These are phyloP conservation scores for Aspergillus fischeri DNA, from an alignment of 2,329 filamentous ascomycete genomes.

Conservation along the genomic window DNA sequence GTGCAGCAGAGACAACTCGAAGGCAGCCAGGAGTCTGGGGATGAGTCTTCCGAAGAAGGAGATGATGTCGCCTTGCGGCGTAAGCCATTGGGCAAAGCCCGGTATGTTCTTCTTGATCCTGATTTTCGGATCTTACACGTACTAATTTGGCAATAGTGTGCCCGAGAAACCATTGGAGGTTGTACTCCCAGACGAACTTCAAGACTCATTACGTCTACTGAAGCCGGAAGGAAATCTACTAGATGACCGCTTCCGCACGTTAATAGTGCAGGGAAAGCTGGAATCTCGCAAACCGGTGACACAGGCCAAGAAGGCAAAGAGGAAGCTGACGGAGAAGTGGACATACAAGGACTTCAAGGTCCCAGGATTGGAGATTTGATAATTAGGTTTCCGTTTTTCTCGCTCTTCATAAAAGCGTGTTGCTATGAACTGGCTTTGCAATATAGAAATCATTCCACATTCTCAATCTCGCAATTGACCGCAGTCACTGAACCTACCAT, in stretches of 20 bases:
- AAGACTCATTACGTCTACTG: conserved; percentile 74
- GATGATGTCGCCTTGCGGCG: conserved; percentile 64
- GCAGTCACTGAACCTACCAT: background rate
- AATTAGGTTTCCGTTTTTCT: conserved; percentile 18
- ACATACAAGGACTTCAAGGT: conserved; percentile 88
- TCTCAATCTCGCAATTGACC: background rate
- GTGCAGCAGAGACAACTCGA: conserved; percentile 49
- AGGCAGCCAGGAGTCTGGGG: conserved; percentile 33
- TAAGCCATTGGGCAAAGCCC: conserved; percentile 65
- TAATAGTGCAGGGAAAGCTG: conserved; percentile 83
- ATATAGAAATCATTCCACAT: background rate
- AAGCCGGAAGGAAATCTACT: conserved; percentile 96
- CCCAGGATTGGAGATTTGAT: conserved; percentile 25
- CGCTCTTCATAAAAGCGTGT: background rate
- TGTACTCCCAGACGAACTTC: conserved; percentile 74
- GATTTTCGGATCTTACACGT: background rate
- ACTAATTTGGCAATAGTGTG: conserved; percentile 26
- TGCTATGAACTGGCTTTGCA: background rate
- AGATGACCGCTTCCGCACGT: conserved; percentile 83
- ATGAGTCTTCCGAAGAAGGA: conserved; percentile 46
- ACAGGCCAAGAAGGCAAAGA: conserved; percentile 78
- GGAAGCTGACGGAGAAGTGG: conserved; percentile 91
- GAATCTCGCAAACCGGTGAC: conserved; percentile 75
- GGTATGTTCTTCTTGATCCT: conserved; percentile 33
- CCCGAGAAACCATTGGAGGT: conserved; percentile 78